phyloP scores from a whole-genome alignment of 2,329 filamentous ascomycete species.

The Mycocentrospora acerina region DNA sequence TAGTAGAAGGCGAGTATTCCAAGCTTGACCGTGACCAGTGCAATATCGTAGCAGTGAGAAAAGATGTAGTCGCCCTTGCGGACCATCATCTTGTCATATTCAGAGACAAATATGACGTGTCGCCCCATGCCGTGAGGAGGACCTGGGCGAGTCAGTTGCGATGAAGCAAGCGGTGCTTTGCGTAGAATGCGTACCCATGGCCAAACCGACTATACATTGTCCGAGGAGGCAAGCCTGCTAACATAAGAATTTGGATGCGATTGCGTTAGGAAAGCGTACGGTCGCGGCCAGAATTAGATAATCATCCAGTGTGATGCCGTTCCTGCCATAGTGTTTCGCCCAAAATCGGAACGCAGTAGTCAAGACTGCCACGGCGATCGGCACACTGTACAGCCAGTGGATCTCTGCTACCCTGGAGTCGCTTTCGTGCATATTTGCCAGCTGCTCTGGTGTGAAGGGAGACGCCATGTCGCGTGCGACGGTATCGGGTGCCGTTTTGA shows the following conservation, averaged over 20 bases:
- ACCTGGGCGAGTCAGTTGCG: constrained; percentile 19
- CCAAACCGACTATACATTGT: constrained; percentile 31
- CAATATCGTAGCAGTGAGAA: constrained; percentile 39
- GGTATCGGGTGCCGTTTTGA: constrained; percentile 3
- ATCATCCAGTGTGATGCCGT: constrained; percentile 37
- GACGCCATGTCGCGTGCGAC: constrained; percentile 17
- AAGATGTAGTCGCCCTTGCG: constrained; percentile 39
- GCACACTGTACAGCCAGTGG: constrained; percentile 35
- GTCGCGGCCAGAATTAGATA: constrained; percentile 35
- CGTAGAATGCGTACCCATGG: constrained; percentile 20
- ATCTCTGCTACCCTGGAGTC: constrained; percentile 33
- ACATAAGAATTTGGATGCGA: background rate
- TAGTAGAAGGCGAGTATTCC: constrained; percentile 38
- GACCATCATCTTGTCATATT: constrained; percentile 31
- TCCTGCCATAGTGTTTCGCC: constrained; percentile 32
- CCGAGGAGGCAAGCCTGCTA: constrained; percentile 32
- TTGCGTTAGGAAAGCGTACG: constrained; percentile 13
- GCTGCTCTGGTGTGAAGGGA: constrained; percentile 29
- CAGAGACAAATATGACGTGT: constrained; percentile 32
- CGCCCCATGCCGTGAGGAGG: constrained; percentile 37
- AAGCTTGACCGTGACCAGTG: constrained; percentile 33
- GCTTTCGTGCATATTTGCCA: constrained; percentile 29
- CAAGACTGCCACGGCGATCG: constrained; percentile 28
- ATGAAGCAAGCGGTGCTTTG: background rate
- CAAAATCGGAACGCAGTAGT: constrained; percentile 30